These are phyloP conservation scores for Cymbopogon citratus DNA, from an alignment of 176 grass and related monocot genomes.

Conservation along the genomic window DNA sequence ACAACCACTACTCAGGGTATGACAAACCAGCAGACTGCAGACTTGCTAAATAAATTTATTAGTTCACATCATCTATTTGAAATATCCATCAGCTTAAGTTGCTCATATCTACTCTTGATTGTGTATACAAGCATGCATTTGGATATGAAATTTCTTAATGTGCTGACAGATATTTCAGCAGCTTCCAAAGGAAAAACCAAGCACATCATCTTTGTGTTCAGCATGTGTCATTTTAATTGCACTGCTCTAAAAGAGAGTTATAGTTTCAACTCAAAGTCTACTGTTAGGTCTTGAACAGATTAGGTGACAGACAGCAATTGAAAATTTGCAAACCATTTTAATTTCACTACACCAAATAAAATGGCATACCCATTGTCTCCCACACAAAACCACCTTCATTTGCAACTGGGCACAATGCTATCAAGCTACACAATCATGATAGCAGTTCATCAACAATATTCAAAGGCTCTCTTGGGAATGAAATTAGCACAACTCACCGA, in stretches of 20 bases:
- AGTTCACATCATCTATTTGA: too few relatives aligned
- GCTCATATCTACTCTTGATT: too few relatives aligned
- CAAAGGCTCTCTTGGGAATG: too few relatives aligned
- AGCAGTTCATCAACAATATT: too few relatives aligned
- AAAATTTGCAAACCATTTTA: neutral
- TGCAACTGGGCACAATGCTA: too few relatives aligned
- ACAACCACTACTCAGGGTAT: too few relatives aligned
- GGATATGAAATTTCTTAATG: constrained; percentile 48
- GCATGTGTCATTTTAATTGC: neutral
- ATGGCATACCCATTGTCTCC: neutral
- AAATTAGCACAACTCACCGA: too few relatives aligned
- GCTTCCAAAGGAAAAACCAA: constrained; percentile 60
- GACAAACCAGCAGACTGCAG: too few relatives aligned
- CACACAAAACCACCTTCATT: too few relatives aligned
- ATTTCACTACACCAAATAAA: neutral
- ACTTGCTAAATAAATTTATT: too few relatives aligned
- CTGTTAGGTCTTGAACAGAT: neutral
- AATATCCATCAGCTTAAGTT: too few relatives aligned
- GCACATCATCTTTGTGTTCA: constrained; percentile 42
- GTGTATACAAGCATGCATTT: neutral
- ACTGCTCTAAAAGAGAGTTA: neutral
- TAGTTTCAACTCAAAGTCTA: neutral
- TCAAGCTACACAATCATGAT: too few relatives aligned
- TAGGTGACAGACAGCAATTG: neutral
- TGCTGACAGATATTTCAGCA: constrained; percentile 79